Conservation (phyloP, 768 basidiomycete genomes). For the Lactifluus hygrophoroides region DNA sequence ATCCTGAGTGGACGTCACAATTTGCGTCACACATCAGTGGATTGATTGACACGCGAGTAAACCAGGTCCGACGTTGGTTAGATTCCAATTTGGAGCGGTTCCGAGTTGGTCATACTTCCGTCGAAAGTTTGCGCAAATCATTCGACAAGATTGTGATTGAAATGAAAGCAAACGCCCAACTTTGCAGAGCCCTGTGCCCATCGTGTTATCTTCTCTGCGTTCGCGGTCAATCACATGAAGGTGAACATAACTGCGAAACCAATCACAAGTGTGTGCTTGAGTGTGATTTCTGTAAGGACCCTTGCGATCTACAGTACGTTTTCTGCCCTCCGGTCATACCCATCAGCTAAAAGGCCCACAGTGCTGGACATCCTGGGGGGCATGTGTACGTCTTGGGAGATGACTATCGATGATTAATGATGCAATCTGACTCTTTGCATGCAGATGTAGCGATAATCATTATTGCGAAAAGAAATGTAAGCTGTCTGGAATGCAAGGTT, state of each 20-base stretch:
- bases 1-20: slow-evolving; percentile 35
- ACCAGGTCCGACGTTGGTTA: slow-evolving; percentile 45
- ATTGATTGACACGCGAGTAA: slow-evolving; percentile 36
- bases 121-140: slow-evolving; percentile 37
- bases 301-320: slow-evolving; percentile 43
- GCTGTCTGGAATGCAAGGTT: slow-evolving; percentile 40
- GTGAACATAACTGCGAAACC: slow-evolving; percentile 42
- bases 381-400: slow-evolving; percentile 50
- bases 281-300: slow-evolving; percentile 37
- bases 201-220: slow-evolving; percentile 44
- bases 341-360: slow-evolving; percentile 19
- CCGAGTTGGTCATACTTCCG: slow-evolving; percentile 33
- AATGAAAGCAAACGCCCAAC: slow-evolving; percentile 36
- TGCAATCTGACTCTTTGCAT: not conserved
- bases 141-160: slow-evolving; percentile 40
- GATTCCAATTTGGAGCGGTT: slow-evolving; percentile 41
- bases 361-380: slow-evolving; percentile 47
- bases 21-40: slow-evolving; percentile 33
- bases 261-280: slow-evolving; percentile 36
- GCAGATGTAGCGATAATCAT: slow-evolving; percentile 45
- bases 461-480: slow-evolving; percentile 47
- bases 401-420: too few relatives aligned
- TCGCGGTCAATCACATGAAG: slow-evolving; percentile 37
- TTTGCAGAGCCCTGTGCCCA: slow-evolving; percentile 42
- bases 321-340: not conserved